Base-by-base conservation (phyloP, 23 red algal species). In the Gracilaria gracilis region DNA sequence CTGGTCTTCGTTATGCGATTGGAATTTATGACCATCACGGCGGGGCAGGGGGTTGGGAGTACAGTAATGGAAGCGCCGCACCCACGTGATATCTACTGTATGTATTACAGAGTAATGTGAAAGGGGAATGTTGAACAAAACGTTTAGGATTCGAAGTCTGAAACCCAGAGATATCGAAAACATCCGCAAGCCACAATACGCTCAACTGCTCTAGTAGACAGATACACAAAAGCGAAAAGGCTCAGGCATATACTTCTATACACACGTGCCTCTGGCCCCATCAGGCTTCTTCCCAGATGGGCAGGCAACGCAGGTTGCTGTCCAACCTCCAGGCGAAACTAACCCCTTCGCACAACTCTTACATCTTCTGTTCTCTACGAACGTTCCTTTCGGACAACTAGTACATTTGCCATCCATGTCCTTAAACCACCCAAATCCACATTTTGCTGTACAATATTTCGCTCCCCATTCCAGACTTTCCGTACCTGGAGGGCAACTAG, bases 361-460 rank as follows among this genome's bases (percentile, higher is more conserved):
- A 28, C 72, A 77, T 31, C 42, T 77, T 77, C 72, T 48, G 21
- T 77, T 51, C 3, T 46, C 72, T 17, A 51, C 72, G 42, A 29
- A 77, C 17, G 72, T 49, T 46, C 72, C 72, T 34, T 77, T 77
- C 25, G 72, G 72, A 50, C 72, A 77, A 50, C 72, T 77, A 0
- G 72, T 77, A 17, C 72, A 77, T 51, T 51, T 46, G 23, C 72
- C 72, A 35, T 77, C 15, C 72, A 37, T 27, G 27, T 77, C 72
- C 72, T 32, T 50, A 34, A 77, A 77, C 72, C 72, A 77, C 25
- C 72, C 72, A 77, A 49, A 77, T 50, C 31, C 31, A 50, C 72
- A 77, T 15, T 77, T 77, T 46, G 72, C 72, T 28, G 72, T 77
- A 77, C 72, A 77, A 49, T 77, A 49, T 31, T 34, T 49, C 31